Evolutionary conservation across 306 rosid genomes (phyloP).

Genomic region (Ormosia semicastrata): DNA sequence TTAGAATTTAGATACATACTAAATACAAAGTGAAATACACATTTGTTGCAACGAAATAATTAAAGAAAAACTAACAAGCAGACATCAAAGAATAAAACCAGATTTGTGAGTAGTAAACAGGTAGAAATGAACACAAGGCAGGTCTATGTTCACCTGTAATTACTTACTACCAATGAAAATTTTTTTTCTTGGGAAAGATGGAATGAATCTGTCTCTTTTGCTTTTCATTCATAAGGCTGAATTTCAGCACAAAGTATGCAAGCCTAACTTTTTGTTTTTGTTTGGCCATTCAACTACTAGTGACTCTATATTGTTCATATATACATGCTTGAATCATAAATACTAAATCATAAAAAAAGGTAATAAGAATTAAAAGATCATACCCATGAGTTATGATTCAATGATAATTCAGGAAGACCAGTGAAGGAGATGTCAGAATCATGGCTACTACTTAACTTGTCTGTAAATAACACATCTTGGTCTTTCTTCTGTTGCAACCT

Average conservation of each 20-base stretch:
- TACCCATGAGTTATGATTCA: constrained; percentile 65
- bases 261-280: neutral
- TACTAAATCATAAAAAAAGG: neutral
- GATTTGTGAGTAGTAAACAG: neutral
- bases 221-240: neutral
- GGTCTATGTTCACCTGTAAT: neutral
- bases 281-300: constrained; percentile 3
- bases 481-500: constrained; percentile 43
- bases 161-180: neutral
- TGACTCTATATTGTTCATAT: neutral
- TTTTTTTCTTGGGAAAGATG: neutral
- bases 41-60: neutral
- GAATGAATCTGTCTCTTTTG: neutral
- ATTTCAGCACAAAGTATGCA: neutral
- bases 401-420: constrained; percentile 44
- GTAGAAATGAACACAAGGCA: neutral
- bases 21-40: neutral
- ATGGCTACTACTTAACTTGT: constrained; percentile 25
- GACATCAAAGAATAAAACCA: neutral
- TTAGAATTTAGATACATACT: neutral
- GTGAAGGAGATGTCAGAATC: constrained; percentile 52
- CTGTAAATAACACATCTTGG: constrained; percentile 34
- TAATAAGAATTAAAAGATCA: neutral
- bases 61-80: neutral
- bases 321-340: neutral